Evolutionary conservation across 768 basidiomycete genomes (phyloP).

Genomic region (Mrakia frigida): DNA sequence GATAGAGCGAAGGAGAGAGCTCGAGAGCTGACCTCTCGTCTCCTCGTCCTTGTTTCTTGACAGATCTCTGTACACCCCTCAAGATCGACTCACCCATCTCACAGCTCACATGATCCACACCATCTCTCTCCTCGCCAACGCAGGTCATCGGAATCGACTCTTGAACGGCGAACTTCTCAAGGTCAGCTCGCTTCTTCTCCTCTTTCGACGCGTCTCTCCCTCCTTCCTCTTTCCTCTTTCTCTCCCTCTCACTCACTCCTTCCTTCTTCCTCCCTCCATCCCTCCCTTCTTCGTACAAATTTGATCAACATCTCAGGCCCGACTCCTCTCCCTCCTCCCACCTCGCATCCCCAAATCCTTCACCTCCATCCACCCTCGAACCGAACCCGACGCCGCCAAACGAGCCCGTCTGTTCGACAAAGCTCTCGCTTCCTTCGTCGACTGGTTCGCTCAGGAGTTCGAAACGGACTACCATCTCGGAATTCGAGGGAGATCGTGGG

Average conservation of each 20-base stretch:
- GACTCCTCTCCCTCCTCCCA: conserved; percentile 80
- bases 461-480: conserved; percentile 48
- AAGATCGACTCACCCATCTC: conserved; percentile 68
- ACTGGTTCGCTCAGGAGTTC: conserved; percentile 79
- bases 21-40: background rate
- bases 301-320: conserved; percentile 72
- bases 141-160: conserved; percentile 71
- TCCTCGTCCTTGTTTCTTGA: too few species aligned
- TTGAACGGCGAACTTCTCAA: conserved; percentile 76
- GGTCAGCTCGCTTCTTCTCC: conserved; percentile 49
- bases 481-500: conserved; percentile 68
- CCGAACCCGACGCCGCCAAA: conserved; percentile 69
- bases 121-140: conserved; percentile 69
- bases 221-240: background rate
- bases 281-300: too few species aligned
- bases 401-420: conserved; percentile 84
- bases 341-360: conserved; percentile 74
- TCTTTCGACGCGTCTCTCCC: conserved; percentile 24
- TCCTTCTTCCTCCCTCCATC: too few species aligned
- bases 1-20: too few species aligned
- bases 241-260: background rate
- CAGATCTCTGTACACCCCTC: conserved; percentile 42
- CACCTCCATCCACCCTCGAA: conserved; percentile 69
- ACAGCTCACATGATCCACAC: conserved; percentile 88
- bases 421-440: conserved; percentile 63